These are phyloP conservation scores for Auriscalpium microsporum DNA, from an alignment of 768 basidiomycete genomes.

Conservation along the genomic window DNA sequence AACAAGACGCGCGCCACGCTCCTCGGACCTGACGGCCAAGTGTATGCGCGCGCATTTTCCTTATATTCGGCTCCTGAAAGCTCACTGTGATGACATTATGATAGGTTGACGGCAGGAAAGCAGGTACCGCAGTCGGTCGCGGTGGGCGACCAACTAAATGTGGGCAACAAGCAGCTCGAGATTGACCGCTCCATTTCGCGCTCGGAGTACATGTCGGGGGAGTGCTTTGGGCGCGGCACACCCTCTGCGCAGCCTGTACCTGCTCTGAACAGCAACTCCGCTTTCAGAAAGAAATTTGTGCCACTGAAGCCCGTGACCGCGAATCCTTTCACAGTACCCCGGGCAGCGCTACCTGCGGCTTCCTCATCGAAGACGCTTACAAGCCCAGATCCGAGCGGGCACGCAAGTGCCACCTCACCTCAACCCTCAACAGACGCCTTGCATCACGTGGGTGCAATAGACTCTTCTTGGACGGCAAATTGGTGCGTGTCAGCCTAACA, in stretches of 20 bases:
- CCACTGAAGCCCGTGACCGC: conserved; percentile 23
- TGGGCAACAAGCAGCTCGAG: conserved; percentile 55
- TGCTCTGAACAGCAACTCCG: conserved; percentile 19
- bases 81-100: background rate
- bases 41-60: conserved; percentile 32
- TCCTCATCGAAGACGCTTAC: background rate
- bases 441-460: conserved; percentile 8
- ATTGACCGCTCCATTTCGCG: conserved; percentile 50
- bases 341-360: conserved; percentile 10
- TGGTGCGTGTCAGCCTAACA: conserved; percentile 35
- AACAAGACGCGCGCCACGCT: conserved; percentile 36
- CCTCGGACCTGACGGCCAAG: conserved; percentile 56
- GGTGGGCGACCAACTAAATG: conserved; percentile 30
- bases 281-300: conserved; percentile 22
- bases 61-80: background rate
- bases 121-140: conserved; percentile 27
- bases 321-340: conserved; percentile 20
- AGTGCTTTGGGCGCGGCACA: conserved; percentile 45
- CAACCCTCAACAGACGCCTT: conserved; percentile 1
- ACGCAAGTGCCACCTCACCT: conserved; percentile 5
- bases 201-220: conserved; percentile 53
- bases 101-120: conserved; percentile 47
- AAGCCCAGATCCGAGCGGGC: too few species aligned
- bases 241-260: conserved; percentile 15
- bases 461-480: conserved; percentile 59